Conservation (phyloP, 768 basidiomycete species). For the Lentinula boryana region DNA sequence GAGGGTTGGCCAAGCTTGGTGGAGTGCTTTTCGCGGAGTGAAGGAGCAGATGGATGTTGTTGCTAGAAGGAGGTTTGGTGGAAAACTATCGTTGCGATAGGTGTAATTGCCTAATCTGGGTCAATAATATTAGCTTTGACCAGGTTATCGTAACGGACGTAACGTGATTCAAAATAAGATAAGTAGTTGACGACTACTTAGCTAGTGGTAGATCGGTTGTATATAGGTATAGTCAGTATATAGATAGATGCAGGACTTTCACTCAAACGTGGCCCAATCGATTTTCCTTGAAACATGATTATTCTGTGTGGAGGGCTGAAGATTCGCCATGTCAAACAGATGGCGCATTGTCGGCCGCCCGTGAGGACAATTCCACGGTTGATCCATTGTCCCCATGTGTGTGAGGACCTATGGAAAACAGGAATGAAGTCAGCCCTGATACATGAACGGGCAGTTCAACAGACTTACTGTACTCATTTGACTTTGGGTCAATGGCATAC, state of each 20-base stretch:
- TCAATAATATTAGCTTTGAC: background rate
- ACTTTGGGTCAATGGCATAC: slow-evolving; percentile 66
- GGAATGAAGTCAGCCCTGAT: slow-evolving; percentile 1
- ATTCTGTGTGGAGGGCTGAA: background rate
- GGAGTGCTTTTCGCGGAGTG: slow-evolving; percentile 69
- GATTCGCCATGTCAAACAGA: slow-evolving; percentile 43
- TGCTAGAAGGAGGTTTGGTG: slow-evolving; percentile 66
- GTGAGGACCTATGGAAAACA: slow-evolving; percentile 50
- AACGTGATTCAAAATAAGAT: no score
- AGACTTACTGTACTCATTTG: slow-evolving; percentile 68
- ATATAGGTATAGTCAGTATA: background rate
- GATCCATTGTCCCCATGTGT: slow-evolving; percentile 81
- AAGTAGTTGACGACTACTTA: no score
- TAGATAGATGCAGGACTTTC: background rate
- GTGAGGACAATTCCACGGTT: slow-evolving; percentile 88
- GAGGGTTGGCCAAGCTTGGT: slow-evolving; percentile 69
- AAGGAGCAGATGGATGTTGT: slow-evolving; percentile 63
- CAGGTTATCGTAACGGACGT: background rate
- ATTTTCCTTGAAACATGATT: background rate
- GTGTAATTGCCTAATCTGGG: background rate
- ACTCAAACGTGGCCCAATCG: background rate
- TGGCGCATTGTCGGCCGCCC: slow-evolving; percentile 82
- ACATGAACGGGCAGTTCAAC: background rate
- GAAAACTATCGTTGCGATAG: slow-evolving; percentile 57
- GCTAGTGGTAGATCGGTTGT: no score